Evolutionary conservation across 2,329 filamentous ascomycete species (phyloP).

Genomic region (Dendrostoma leiphaemia): DNA sequence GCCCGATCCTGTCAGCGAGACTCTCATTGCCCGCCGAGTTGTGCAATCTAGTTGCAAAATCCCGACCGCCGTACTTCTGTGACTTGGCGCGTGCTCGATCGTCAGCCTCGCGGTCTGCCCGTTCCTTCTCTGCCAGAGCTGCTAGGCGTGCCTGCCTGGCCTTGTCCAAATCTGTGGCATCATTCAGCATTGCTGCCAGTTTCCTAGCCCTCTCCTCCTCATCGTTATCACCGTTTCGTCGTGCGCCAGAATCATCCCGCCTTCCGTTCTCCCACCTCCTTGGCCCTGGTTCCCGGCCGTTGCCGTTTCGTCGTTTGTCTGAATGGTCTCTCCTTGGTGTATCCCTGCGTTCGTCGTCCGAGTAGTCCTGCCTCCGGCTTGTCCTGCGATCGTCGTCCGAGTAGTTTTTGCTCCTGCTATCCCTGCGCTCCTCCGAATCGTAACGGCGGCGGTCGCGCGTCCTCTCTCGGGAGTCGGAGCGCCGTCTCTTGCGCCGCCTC

Average conservation of each 20-base stretch:
- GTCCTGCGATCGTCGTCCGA: constrained; percentile 22
- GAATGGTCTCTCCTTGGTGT: constrained; percentile 16
- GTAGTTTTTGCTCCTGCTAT: constrained; percentile 19
- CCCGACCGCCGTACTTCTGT: constrained; percentile 59
- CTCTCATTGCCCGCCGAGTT: constrained; percentile 53
- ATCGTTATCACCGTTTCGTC: constrained; percentile 26
- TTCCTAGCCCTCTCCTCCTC: constrained; percentile 64
- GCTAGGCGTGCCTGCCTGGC: constrained; percentile 68
- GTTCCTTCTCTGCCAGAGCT: constrained; percentile 64
- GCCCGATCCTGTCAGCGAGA: constrained; percentile 50
- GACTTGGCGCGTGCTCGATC: constrained; percentile 59
- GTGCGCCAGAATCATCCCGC: not conserved
- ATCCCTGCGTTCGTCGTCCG: constrained; percentile 20
- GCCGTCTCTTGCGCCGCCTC: constrained; percentile 38
- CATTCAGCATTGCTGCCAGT: constrained; percentile 71
- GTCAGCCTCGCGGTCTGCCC: constrained; percentile 63
- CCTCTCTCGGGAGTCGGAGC: constrained; percentile 42
- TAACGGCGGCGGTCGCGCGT: constrained; percentile 37
- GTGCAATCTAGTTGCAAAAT: constrained; percentile 64
- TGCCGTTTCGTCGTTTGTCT: constrained; percentile 5
- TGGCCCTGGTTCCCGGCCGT: not conserved
- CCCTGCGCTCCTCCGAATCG: constrained; percentile 29
- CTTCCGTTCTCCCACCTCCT: not conserved
- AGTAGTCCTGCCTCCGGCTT: constrained; percentile 18
- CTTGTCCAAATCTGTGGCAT: constrained; percentile 67